Evolutionary conservation across 768 basidiomycete genomes (phyloP), one percentile per base, ranked within the genome.

Genomic region (Chalciporus sphaerocephalus): DNA sequence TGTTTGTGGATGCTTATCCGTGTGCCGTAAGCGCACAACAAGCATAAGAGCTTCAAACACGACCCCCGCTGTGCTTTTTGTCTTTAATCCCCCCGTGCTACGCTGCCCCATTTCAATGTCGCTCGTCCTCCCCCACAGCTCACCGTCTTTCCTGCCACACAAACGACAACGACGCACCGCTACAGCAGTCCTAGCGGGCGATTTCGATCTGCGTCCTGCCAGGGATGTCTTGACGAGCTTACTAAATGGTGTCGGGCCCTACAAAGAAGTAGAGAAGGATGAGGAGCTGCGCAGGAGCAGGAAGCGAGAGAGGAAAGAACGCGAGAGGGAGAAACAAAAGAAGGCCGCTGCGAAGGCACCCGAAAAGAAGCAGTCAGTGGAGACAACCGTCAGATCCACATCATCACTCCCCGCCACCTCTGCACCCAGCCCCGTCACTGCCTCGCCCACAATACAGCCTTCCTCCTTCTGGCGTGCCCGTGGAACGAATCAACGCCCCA

Each of bases 211-310:
- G 5, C 74, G 74, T 16, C 81, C 83, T 0, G 59, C 74, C 28
- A 78, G 88, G 61, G 87, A 90, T 67, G 85, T 85, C 51, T 73
- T 91, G 53, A 90, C 88, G 12, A 86, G 83, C 64, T 64, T 89
- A 40, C 69, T 90, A 57, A 89, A 89, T 57, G 86, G 87, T 40
- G 83, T 88, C 23, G 75, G 74, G 0, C 78, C 78, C 6, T 83
- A 87, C 64, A 74, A 78, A 49, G 74, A 67, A 13, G 76, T 81
- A 21, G 84, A 85, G 67, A 75, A 71, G 46, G 77, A 80, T 23
- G 81, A 83, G 50, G 76, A 79, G 60, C 55, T 69, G 34, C 73
- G 75, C 53, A 72, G 75, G 62, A 74, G 68, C 50, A 76, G 71
- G 65, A 83, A 75, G 64, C 72, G 70, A 46, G 80, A 68, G 38